Evolutionary conservation across 163 green algal species (phyloP), one percentile per base, ranked within the genome.

Genomic region (Chlamydomonas reinhardtii): DNA sequence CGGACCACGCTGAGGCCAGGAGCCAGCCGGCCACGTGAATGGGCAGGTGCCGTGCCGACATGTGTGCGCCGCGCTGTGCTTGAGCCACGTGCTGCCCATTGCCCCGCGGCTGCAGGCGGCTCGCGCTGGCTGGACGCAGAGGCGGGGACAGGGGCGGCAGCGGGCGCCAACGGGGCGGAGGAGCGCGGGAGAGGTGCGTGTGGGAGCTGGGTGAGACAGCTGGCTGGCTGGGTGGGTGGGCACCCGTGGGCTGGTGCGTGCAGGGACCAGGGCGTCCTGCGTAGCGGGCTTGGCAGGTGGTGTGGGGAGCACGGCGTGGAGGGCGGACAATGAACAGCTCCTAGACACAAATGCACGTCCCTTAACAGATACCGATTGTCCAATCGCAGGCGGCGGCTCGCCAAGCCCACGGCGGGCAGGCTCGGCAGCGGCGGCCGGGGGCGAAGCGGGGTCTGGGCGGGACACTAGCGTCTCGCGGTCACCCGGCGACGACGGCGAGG

Each of bases 111-210:
- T 17, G 32, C 76, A 83, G 76, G 76, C 25, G 76, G 76, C 2
- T 83, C 76, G 2, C 76, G 76, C 61, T 83, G 76, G 76, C 27
- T 83, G 35, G 76, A 83, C 39, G 61, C 32, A 24, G 74, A 73
- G 59, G 32, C 61, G 35, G 34, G 64, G 34, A 29, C 61, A 20
- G 35, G 37, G 0, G 65, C n/a, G 65, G 16, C 4, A 0, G n/a
- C 29, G 65, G 65, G 65, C 27, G 48, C 48, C 12, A 56, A 56
- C 48, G 48, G 48, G 73, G 15, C 56, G 25, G 61, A 12, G 0
- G 75, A 82, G 20, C 25, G 27, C 12, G 75, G 56, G 59, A 82
- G 75, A 61, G 75, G 75, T 82, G 27, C 17, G 74, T 12, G 69
- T 4, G 34, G n/a, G 9, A n/a, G n/a, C n/a, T n/a, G n/a, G n/a